These are phyloP conservation scores for Lactifluus pinguis DNA, from an alignment of 768 basidiomycete genomes.

Conservation along the genomic window DNA sequence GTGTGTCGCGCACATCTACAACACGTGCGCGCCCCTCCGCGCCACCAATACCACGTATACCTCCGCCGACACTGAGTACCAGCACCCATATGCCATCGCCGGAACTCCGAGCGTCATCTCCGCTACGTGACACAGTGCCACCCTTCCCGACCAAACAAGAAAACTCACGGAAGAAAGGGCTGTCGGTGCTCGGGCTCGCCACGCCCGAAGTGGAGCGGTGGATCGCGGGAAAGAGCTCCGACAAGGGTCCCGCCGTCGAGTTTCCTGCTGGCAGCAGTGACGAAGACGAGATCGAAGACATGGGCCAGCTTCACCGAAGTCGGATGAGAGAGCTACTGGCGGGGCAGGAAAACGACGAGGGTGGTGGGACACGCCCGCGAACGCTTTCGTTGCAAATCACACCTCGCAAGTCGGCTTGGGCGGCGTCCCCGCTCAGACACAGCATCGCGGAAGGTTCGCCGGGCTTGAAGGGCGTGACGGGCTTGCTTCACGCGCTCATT, in stretches of 20 bases:
- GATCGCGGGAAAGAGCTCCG: constrained; percentile 35
- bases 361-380: constrained; percentile 31
- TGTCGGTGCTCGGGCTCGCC: constrained; percentile 34
- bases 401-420: constrained; percentile 35
- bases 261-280: constrained; percentile 40
- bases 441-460: constrained; percentile 32
- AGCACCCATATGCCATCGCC: constrained; percentile 18
- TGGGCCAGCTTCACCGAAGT: constrained; percentile 22
- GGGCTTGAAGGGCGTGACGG: constrained; percentile 38
- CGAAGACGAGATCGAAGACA: constrained; percentile 23
- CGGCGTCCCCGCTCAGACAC: constrained; percentile 28
- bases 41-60: constrained; percentile 8
- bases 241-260: constrained; percentile 25
- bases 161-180: constrained; percentile 9
- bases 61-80: not conserved
- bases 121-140: constrained; percentile 21
- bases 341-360: constrained; percentile 36
- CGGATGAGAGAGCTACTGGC: constrained; percentile 34
- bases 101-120: constrained; percentile 12
- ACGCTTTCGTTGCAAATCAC: constrained; percentile 38
- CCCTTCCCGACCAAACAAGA: constrained; percentile 26
- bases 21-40: constrained; percentile 5
- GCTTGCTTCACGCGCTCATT: constrained; percentile 55
- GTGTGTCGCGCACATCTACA: not conserved
- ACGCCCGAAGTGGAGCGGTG: constrained; percentile 47